Evolutionary conservation across 2,329 filamentous ascomycete species (phyloP).

Genomic region (Claviceps sp.): DNA sequence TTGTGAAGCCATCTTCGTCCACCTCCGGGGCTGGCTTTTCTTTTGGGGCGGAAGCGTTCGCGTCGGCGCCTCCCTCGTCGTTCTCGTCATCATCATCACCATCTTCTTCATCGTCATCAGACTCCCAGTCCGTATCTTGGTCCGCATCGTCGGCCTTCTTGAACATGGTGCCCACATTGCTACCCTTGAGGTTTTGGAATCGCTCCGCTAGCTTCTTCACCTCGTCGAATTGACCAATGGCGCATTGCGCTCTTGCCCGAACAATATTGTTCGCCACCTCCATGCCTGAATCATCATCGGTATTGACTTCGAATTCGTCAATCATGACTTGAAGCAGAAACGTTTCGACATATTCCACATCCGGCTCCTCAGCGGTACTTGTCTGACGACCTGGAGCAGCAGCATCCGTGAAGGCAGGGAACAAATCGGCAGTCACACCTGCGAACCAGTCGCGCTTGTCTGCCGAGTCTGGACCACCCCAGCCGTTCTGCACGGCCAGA

Average conservation of each 20-base stretch:
- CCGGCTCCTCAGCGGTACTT: constrained; percentile 35
- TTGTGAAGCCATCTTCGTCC: constrained; percentile 73
- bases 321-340: constrained; percentile 82
- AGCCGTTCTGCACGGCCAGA: constrained; percentile 73
- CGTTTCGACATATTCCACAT: constrained; percentile 68
- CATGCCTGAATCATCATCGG: constrained; percentile 77
- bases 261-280: constrained; percentile 63
- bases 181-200: constrained; percentile 49
- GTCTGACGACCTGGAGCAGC: constrained; percentile 14
- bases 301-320: constrained; percentile 87
- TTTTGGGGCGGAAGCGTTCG: constrained; percentile 49
- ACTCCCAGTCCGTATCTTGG: constrained; percentile 48
- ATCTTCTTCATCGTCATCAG: constrained; percentile 47
- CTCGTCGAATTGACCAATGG: constrained; percentile 50
- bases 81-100: constrained; percentile 49
- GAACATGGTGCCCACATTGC: constrained; percentile 39
- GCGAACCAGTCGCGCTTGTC: constrained; percentile 97
- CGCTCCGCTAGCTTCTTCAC: constrained; percentile 49
- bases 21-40: constrained; percentile 58
- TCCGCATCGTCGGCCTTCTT: constrained; percentile 41
- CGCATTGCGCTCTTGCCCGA: constrained; percentile 48
- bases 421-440: constrained; percentile 71
- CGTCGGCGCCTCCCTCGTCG: constrained; percentile 41
- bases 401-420: constrained; percentile 48
- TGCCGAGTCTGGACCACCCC: constrained; percentile 69